Percentiles rank a stretch among this genome's conserved stretches.
These are phyloP conservation scores for Colletotrichum tropicale DNA, from an alignment of 2,329 filamentous ascomycete species.

Conservation along the genomic window DNA sequence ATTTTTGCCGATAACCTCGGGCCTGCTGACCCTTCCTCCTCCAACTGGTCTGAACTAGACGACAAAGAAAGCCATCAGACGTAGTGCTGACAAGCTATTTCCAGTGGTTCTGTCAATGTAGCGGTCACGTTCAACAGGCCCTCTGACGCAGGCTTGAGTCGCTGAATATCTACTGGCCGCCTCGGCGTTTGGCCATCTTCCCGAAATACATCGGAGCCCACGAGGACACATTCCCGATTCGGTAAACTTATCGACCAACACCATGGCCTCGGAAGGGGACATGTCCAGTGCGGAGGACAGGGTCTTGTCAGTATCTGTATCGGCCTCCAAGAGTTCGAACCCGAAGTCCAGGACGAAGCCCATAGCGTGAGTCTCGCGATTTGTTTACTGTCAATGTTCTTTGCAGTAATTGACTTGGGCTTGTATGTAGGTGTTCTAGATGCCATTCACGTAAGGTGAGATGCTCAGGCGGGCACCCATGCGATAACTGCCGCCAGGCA, in stretches of 20 bases:
- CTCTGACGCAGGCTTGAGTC: neutral
- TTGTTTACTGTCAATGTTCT: neutral
- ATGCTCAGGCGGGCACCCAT: slow-evolving; percentile 37
- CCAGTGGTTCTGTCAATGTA: neutral
- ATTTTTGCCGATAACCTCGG: neutral
- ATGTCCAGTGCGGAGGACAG: slow-evolving; percentile 6
- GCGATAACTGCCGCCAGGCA: slow-evolving; percentile 33
- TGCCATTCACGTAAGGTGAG: slow-evolving; percentile 39
- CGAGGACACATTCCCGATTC: neutral
- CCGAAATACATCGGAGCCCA: neutral
- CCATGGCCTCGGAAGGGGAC: slow-evolving; percentile 7
- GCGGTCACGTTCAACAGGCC: neutral
- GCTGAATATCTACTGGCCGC: neutral
- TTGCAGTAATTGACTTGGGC: neutral
- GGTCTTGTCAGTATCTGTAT: neutral
- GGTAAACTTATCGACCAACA: neutral
- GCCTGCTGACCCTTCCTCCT: neutral
- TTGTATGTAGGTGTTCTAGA: slow-evolving; percentile 31
- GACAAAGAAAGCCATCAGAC: neutral
- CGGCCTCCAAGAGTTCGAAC: neutral
- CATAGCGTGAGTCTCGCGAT: slow-evolving; percentile 14
- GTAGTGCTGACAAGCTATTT: neutral
- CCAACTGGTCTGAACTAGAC: neutral
- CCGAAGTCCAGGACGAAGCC: slow-evolving; percentile 16
- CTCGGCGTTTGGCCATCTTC: neutral